Evolutionary conservation across 768 basidiomycete species (phyloP), one percentile per base, ranked within the genome.

Genomic region (Serendipita sp.): DNA sequence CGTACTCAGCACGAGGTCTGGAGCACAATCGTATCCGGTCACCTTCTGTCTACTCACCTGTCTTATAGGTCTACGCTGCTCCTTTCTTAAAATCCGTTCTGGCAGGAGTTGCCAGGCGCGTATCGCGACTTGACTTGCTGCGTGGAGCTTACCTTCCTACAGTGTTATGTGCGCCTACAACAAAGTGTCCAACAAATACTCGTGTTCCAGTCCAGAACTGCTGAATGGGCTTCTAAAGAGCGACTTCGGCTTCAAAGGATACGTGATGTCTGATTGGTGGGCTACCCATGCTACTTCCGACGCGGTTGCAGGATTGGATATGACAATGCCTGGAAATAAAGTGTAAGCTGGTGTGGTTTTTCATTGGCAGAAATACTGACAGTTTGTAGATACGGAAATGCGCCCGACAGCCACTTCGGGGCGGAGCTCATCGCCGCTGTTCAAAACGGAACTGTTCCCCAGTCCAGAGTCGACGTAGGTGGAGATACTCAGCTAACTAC

Each of bases 321-420:
- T 73, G 72, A 68, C 68, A 3, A 73, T 73, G 72, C 73, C 73
- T 17, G 72, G 73, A 31, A 72, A 73, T 65, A 67, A 72, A 34
- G 62, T 53, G 20, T 45, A 56, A 17, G 62, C 56, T 31, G 43
- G 9, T 45, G 16, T 24, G 26, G 17, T 51, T 31, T 24, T 28
- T 63, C 48, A 33, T 26, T 44, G n/a, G 28, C 24, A 30, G 24
- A 14, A 13, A 30, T 17, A 50, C 62, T 30, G 28, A 33, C 24
- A 7, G 48, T 64, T 26, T 71, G 66, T 63, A 48, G 48, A 26
- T 67, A 63, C 30, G 50, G 65, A 20, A 68, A 68, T 3, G 66
- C 66, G 16, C 16, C 43, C n/a, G 24, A 48, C 45, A 51, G 45
- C 26, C 72, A 69, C 63, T 73, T 73, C 62, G 74, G 74, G 3